phyloP scores from a whole-genome alignment of 192 early-diverging fungal genomes.

The Linnemannia schmuckeri region DNA sequence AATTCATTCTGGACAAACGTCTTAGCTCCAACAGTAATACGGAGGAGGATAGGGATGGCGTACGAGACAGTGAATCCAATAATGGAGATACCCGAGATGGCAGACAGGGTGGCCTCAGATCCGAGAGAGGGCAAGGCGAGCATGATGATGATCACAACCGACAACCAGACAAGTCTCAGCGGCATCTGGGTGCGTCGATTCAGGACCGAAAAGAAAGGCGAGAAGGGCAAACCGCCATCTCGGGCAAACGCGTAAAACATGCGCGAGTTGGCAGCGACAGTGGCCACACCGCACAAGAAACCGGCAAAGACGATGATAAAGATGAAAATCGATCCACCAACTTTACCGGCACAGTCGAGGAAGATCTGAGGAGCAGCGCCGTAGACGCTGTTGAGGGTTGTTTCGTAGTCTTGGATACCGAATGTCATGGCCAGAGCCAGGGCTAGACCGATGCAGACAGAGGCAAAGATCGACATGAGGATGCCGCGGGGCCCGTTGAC shows the following conservation, averaged over 20 bases:
- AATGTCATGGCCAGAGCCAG: constrained; percentile 55
- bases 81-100: constrained; percentile 58
- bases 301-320: constrained; percentile 60
- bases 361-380: constrained; percentile 55
- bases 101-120: constrained; percentile 53
- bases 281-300: constrained; percentile 61
- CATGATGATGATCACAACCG: constrained; percentile 47
- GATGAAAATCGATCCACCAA: constrained; percentile 53
- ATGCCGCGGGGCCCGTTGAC: constrained; percentile 55
- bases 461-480: constrained; percentile 54
- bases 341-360: constrained; percentile 60
- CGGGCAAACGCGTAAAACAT: constrained; percentile 67
- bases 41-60: constrained; percentile 54
- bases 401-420: constrained; percentile 57
- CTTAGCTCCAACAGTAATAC: constrained; percentile 50
- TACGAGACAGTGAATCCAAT: constrained; percentile 59
- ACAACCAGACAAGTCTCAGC: constrained; percentile 54
- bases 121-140: constrained; percentile 57
- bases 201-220: constrained; percentile 44
- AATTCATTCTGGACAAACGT: constrained; percentile 59
- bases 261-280: constrained; percentile 60
- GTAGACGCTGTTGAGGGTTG: constrained; percentile 27
- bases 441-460: constrained; percentile 49
- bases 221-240: constrained; percentile 62
- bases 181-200: constrained; percentile 57